Percentiles rank a stretch among this genome's conserved stretches.
These are phyloP conservation scores for Serendipita sp. DNA, from an alignment of 768 basidiomycete genomes.

Conservation along the genomic window DNA sequence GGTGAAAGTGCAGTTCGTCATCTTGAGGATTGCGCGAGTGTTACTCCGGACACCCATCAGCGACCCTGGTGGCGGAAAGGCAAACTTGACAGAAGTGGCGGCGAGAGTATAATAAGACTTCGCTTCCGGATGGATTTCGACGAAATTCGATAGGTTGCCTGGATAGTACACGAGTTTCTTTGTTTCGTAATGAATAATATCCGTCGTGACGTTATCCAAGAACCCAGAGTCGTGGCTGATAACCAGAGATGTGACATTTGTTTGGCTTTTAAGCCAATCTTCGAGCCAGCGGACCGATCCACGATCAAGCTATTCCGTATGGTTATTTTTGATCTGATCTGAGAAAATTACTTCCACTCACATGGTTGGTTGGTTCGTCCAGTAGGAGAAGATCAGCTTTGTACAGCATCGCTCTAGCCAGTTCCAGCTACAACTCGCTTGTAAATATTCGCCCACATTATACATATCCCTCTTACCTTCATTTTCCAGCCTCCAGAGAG, in stretches of 20 bases:
- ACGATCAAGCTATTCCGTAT: conserved; percentile 44
- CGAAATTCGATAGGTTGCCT: conserved; percentile 83
- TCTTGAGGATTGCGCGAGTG: conserved; percentile 88
- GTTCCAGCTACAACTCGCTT: conserved; percentile 36
- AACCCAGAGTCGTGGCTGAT: conserved; percentile 97
- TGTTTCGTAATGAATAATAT: conserved; percentile 91
- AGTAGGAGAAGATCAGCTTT: conserved; percentile 73
- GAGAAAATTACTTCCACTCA: conserved; percentile 24
- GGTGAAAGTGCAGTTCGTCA: conserved; percentile 80
- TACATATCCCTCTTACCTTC: conserved; percentile 30
- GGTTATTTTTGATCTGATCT: not conserved
- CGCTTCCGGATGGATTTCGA: conserved; percentile 78
- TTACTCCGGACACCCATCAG: conserved; percentile 95
- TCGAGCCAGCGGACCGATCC: conserved; percentile 86
- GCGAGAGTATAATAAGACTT: conserved; percentile 94
- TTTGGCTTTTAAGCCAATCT: conserved; percentile 66
- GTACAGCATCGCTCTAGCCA: conserved; percentile 92
- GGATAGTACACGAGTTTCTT: conserved; percentile 96
- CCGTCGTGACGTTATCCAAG: conserved; percentile 87
- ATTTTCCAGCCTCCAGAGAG: conserved; percentile 99
- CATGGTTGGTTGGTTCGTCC: conserved; percentile 76
- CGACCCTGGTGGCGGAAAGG: conserved; percentile 89
- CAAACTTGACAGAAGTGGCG: conserved; percentile 84
- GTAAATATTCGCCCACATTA: not conserved
- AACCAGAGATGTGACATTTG: conserved; percentile 77